phyloP scores from a whole-genome alignment of 192 early-diverging fungal species.

The Entomortierella chlamydospora region DNA sequence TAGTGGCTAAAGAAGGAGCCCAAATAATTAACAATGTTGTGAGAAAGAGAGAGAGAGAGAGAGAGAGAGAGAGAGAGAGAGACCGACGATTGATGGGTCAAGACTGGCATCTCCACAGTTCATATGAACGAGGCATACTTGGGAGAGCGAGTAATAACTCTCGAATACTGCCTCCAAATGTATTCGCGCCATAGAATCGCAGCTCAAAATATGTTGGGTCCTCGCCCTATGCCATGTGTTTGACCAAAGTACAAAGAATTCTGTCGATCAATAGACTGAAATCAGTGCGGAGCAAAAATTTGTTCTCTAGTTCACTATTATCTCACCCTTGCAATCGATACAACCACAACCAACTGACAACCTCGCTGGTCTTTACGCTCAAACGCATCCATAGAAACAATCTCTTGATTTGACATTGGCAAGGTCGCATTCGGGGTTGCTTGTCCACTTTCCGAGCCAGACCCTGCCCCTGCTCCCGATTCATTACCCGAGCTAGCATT shows the following conservation, averaged over 20 bases:
- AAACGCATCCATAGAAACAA: constrained; percentile 50
- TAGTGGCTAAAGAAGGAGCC: too few relatives aligned
- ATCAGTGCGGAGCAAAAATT: background rate
- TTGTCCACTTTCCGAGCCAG: background rate
- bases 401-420: constrained; percentile 19
- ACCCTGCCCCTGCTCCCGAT: background rate
- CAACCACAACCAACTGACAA: constrained; percentile 35
- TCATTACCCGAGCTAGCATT: too few relatives aligned
- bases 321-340: constrained; percentile 37
- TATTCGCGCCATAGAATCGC: constrained; percentile 38
- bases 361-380: constrained; percentile 43
- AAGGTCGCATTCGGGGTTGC: background rate
- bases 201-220: constrained; percentile 40
- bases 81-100: too few relatives aligned
- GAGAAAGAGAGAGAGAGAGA: too few relatives aligned
- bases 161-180: constrained; percentile 31
- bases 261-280: background rate
- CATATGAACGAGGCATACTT: constrained; percentile 7
- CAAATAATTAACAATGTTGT: too few relatives aligned
- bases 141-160: constrained; percentile 34
- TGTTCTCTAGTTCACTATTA: background rate
- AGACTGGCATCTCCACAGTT: too few relatives aligned
- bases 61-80: too few relatives aligned
- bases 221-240: constrained; percentile 6
- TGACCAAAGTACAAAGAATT: background rate